Percentiles rank a stretch among this genome's conserved stretches.
These are phyloP conservation scores for Mortierella sp. DNA, from an alignment of 371 early-diverging fungal genomes.

Conservation along the genomic window DNA sequence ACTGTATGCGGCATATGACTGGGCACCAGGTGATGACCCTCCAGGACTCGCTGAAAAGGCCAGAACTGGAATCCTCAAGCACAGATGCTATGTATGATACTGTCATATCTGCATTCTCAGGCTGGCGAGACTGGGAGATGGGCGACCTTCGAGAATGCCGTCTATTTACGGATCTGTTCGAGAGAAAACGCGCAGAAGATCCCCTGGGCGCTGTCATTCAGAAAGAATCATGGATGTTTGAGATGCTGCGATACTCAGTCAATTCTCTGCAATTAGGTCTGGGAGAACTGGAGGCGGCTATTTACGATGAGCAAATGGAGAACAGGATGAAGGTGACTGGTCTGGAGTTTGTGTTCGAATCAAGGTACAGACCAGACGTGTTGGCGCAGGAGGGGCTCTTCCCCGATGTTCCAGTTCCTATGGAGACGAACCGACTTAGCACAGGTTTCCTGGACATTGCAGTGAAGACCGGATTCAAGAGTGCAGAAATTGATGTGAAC, in stretches of 20 bases:
- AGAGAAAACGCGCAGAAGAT: constrained; percentile 22
- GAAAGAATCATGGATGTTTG: constrained; percentile 40
- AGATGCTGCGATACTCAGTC: constrained; percentile 44
- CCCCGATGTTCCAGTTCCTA: constrained; percentile 17
- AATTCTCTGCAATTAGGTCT: constrained; percentile 48
- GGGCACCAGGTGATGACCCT: constrained; percentile 53
- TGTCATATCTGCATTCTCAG: constrained; percentile 62
- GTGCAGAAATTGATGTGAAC: constrained; percentile 63
- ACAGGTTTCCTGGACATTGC: constrained; percentile 67
- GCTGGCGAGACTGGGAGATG: constrained; percentile 80
- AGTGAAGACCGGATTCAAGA: constrained; percentile 59
- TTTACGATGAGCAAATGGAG: constrained; percentile 45
- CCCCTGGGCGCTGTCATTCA: background rate
- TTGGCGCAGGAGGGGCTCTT: constrained; percentile 28
- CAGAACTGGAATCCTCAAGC: constrained; percentile 52
- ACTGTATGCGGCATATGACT: constrained; percentile 66
- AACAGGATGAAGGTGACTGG: constrained; percentile 37
- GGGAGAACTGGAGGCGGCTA: constrained; percentile 44
- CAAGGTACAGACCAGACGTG: constrained; percentile 38
- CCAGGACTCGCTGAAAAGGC: constrained; percentile 60
- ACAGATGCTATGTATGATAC: constrained; percentile 62
- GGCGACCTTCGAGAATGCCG: constrained; percentile 60
- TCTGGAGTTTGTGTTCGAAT: constrained; percentile 43
- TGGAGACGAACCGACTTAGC: constrained; percentile 26
- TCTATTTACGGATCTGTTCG: constrained; percentile 65